phyloP scores from a whole-genome alignment of 2,329 filamentous ascomycete genomes.

The Hymenotorrendiella dingleyae region DNA sequence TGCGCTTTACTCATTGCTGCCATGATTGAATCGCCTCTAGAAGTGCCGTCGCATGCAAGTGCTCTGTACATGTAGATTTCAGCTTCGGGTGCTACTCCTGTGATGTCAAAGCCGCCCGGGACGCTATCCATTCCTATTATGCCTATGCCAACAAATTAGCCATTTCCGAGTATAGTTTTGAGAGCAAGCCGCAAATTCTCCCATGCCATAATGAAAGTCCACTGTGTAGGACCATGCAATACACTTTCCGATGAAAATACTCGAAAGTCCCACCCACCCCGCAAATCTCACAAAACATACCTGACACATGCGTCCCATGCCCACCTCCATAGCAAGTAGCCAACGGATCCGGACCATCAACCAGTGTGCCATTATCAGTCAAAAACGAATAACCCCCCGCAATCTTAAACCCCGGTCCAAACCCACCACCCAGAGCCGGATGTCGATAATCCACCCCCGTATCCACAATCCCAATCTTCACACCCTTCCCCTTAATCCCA shows the following conservation, averaged over 20 bases:
- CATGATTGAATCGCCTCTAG: constrained; percentile 17
- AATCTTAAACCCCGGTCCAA: constrained; percentile 53
- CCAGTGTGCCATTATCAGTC: constrained; percentile 36
- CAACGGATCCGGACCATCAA: constrained; percentile 14
- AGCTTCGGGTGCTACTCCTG: constrained; percentile 21
- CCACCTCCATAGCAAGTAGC: constrained; percentile 17
- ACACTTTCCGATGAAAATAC: too few relatives aligned
- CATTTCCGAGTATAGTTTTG: too few relatives aligned
- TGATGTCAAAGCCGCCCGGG: constrained; percentile 12
- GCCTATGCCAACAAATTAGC: constrained; percentile 10
- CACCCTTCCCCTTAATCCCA: constrained; percentile 41
- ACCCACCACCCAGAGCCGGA: constrained; percentile 58
- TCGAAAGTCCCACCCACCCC: too few relatives aligned
- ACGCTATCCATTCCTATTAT: constrained; percentile 18
- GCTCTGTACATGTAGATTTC: constrained; percentile 20
- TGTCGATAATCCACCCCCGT: constrained; percentile 53
- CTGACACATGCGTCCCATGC: constrained; percentile 22
- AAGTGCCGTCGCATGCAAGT: constrained; percentile 15
- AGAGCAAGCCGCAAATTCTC: too few relatives aligned
- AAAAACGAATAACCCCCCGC: constrained; percentile 52
- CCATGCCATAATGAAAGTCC: too few relatives aligned
- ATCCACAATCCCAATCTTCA: constrained; percentile 35
- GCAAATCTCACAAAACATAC: too few relatives aligned
- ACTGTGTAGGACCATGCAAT: too few relatives aligned
- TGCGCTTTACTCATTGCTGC: constrained; percentile 19